Evolutionary conservation across 2,329 filamentous ascomycete species (phyloP), one percentile per base, ranked within the genome.

Genomic region (Phaeosphaeria sp.): DNA sequence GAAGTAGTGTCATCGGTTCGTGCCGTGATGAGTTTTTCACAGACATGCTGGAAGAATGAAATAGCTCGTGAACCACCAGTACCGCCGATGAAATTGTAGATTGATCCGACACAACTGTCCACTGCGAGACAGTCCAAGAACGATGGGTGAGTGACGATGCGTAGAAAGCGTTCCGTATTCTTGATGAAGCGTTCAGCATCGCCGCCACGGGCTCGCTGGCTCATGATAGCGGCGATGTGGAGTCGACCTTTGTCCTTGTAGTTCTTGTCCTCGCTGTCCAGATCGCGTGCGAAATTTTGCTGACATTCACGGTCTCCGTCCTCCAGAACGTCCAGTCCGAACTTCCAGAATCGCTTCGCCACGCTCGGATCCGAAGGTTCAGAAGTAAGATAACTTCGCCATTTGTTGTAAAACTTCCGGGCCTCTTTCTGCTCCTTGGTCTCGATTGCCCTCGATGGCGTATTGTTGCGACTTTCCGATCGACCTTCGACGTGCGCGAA

Each of bases 71-170:
- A 65, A 13, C 74, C 74, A 48, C 72, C 68, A 15, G 60, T 64
- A 9, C 76, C 74, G 47, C 69, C 62, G 24, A 79, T 66, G 56
- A 74, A 76, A 11, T 72, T 77, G 57, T 78, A 78, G 5, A 79
- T 44, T 7, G 49, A 55, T 13, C 73, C 72, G 6, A 79, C 69
- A 30, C 61, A 67, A 2, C 72, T 77, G 55, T 79, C 74, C 1
- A 77, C 59, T 3, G 75, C 67, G 9, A 78, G 65, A 47, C 71
- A 75, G 30, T 76, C 67, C 13, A 79, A 51, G 17, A 78, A 50
- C 3, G 69, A 60, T 6, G 62, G 46, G 56, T 79, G 75, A 1
- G 77, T 75, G 1, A 79, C 67, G 1, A 73, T 69, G 8, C 57
- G 55, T 3, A 74, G 66, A 42, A 74, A 74, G 2, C 57, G 25